Evolutionary conservation across 306 rosid genomes (phyloP).

Genomic region (Gastrolobium bilobum): DNA sequence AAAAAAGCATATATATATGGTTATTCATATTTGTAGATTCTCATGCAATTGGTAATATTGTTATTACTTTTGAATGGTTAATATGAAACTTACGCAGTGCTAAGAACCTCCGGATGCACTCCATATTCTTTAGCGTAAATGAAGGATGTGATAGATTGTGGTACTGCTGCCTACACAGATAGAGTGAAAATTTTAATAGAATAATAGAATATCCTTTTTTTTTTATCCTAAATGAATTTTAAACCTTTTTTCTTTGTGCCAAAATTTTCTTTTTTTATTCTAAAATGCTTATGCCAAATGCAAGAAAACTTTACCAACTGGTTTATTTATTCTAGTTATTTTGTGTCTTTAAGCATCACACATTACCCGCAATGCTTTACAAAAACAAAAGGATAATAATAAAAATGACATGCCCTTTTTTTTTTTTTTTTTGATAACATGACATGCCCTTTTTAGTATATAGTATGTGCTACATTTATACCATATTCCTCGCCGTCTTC

Average conservation of each 20-base stretch:
- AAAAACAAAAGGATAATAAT: background rate
- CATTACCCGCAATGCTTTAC: background rate
- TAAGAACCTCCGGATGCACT: constrained; percentile 83
- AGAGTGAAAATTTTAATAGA: background rate
- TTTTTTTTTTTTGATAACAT: too few species aligned
- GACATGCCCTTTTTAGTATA: background rate
- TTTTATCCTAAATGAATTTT: background rate
- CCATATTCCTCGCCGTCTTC: constrained; percentile 23
- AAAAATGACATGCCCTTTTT: constrained; percentile 1
- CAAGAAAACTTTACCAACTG: background rate
- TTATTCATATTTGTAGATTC: too few species aligned
- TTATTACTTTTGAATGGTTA: background rate
- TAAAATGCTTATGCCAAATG: background rate
- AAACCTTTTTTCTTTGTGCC: background rate
- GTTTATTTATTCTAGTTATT: background rate
- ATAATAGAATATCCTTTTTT: background rate
- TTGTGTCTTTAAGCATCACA: background rate
- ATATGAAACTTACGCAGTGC: constrained; percentile 85
- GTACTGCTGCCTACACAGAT: constrained; percentile 82
- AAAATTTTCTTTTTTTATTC: background rate
- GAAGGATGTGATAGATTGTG: constrained; percentile 96
- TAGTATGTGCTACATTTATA: constrained; percentile 9
- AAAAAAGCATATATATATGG: too few species aligned
- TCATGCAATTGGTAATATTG: too few species aligned
- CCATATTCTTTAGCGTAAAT: constrained; percentile 91